Evolutionary conservation across 2,329 filamentous ascomycete genomes (phyloP), one percentile per base, ranked within the genome.

Genomic region (Penicillium sp.): DNA sequence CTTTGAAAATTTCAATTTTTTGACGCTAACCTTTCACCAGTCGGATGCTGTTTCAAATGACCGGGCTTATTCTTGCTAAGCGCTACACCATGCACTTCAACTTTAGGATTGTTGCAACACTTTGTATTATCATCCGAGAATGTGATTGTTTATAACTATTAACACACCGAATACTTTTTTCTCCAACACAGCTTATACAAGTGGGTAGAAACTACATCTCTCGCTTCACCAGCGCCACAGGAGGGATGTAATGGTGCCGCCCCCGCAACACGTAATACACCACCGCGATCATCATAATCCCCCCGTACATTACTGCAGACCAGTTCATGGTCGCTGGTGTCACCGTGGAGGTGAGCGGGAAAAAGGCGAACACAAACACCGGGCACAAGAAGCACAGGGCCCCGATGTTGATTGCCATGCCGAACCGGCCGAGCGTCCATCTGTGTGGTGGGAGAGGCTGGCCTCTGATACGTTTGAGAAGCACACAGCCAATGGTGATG

Each of bases 321-420:
- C 75, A 78, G 57, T 78, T 78, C 73, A 78, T 77, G 5, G 66
- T 64, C 16, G 49, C 47, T 9, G 67, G 60, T 11, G 59, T 60
- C 25, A 69, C 67, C 1, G 63, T 63, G 10, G 55, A 64, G 7
- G 57, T 55, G 7, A 61, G 60, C 0, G 75, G 75, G 59, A 75
- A 78, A 58, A 76, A 77, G 6, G 63, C 59, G 44, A 78, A 76
- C 3, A 75, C 47, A 17, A 72, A 72, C 8, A 72, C 66, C 1
- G 72, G 53, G 0, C 57, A 49, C 2, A 77, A 50, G 44, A 71
- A 76, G 1, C 67, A 28, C 2, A 78, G 48, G 0, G 73, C 65
- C 3, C 70, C 59, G 22, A 69, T 63, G 50, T 77, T 77, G 59
- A 75, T 48, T 47, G 64, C 61, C 19, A 71, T 62, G 1, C 73